Conservation (phyloP, 164 flowering plant genomes). For the Umbellularia californica region DNA sequence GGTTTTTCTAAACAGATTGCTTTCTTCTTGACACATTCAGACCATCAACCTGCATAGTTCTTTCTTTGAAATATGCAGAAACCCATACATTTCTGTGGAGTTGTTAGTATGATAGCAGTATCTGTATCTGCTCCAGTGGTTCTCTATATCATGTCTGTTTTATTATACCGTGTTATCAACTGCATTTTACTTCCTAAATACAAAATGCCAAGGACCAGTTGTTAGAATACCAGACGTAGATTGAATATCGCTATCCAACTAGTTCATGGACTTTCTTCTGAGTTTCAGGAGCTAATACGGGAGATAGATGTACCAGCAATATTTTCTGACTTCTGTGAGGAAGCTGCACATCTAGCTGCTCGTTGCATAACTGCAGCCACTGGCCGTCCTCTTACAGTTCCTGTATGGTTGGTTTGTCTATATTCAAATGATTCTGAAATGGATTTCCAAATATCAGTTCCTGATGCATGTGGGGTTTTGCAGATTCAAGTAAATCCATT, state of each 20-base stretch:
- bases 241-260: slow-evolving; percentile 1
- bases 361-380: slow-evolving; percentile 48
- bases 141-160: neutral
- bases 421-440: neutral
- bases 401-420: slow-evolving; percentile 34
- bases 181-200: neutral
- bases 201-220: neutral
- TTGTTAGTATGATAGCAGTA: neutral
- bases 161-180: neutral
- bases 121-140: neutral
- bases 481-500: slow-evolving; percentile 93
- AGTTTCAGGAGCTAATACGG: slow-evolving; percentile 63
- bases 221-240: neutral
- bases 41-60: neutral
- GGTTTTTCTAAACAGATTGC: too few relatives aligned
- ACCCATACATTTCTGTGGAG: neutral
- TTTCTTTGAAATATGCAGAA: neutral
- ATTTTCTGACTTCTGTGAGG: slow-evolving; percentile 93
- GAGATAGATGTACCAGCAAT: slow-evolving; percentile 60
- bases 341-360: slow-evolving; percentile 82
- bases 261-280: neutral
- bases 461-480: slow-evolving; percentile 8
- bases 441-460: neutral
- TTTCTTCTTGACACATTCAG: neutral
- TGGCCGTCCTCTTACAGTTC: slow-evolving; percentile 38